Percentiles rank a stretch among this genome's conserved stretches.
Conservation (phyloP, 2,329 filamentous ascomycete genomes). For the Cercospora citrullina region DNA sequence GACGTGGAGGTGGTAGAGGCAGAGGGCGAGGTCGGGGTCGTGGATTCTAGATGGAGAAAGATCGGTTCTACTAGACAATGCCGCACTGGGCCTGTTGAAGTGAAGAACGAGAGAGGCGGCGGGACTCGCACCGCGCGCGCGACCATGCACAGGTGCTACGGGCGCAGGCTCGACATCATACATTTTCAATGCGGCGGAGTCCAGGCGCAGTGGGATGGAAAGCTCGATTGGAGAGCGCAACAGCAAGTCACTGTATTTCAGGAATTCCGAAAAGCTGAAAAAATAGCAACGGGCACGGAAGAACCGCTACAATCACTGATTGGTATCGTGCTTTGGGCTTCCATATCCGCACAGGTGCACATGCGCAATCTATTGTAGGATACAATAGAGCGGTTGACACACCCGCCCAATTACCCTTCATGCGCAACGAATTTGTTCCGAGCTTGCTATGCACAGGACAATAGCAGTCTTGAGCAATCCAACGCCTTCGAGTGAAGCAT, state of each 20-base stretch:
- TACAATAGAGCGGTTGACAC: neutral
- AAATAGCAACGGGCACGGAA: neutral
- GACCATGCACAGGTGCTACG: neutral
- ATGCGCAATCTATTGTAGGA: neutral
- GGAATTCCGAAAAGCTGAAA: constrained; percentile 4
- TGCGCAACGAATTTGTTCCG: neutral
- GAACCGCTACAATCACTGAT: neutral
- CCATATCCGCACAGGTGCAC: neutral
- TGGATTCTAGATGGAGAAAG: constrained; percentile 21
- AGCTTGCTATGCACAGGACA: neutral
- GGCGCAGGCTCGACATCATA: neutral
- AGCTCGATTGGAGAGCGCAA: neutral
- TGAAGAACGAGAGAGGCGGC: neutral
- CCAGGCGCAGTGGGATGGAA: neutral
- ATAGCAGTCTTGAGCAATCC: neutral
- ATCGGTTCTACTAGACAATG: no score
- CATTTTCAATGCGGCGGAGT: neutral
- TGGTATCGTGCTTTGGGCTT: neutral
- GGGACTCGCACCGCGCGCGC: neutral
- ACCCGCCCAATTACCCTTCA: neutral
- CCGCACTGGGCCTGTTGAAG: neutral
- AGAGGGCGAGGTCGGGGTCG: constrained; percentile 35
- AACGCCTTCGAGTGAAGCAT: neutral
- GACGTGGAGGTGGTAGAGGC: constrained; percentile 43
- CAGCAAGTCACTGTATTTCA: neutral